Evolutionary conservation across 108 stramenopile genomes (phyloP).

Genomic region (Craspedostauros australis): DNA sequence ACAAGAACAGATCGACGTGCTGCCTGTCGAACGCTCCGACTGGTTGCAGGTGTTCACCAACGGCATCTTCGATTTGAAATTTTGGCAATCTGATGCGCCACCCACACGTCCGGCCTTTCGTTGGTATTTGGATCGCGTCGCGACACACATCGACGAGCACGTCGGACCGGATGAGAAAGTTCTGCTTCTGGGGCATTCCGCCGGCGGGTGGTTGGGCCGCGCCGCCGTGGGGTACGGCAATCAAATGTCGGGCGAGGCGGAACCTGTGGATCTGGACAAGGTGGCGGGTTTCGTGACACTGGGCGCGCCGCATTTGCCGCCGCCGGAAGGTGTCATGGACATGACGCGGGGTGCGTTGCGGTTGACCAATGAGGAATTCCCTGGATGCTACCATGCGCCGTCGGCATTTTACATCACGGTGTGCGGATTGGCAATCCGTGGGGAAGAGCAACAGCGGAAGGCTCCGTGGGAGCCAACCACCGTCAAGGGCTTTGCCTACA

Average conservation of each 20-base stretch:
- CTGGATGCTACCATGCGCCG: conserved; percentile 65
- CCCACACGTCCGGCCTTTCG: conserved; percentile 69
- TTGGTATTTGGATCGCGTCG: conserved; percentile 79
- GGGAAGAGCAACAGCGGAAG: conserved; percentile 21
- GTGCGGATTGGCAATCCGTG: conserved; percentile 62
- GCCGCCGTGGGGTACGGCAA: conserved; percentile 69
- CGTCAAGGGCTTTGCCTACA: conserved; percentile 51
- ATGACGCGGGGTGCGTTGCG: conserved; percentile 72
- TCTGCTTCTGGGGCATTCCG: conserved; percentile 71
- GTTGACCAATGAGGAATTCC: conserved; percentile 58
- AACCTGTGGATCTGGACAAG: not conserved
- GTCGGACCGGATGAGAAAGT: conserved; percentile 38
- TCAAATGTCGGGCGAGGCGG: conserved; percentile 1
- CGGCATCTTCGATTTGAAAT: conserved; percentile 63
- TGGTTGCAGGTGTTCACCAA: conserved; percentile 78
- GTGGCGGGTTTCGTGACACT: conserved; percentile 48
- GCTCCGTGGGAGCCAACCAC: conserved; percentile 22
- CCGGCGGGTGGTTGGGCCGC: conserved; percentile 89
- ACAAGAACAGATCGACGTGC: conserved; percentile 43
- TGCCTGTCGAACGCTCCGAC: conserved; percentile 73
- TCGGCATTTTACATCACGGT: conserved; percentile 77
- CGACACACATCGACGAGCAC: conserved; percentile 38
- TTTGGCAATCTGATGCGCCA: conserved; percentile 52
- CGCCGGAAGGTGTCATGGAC: conserved; percentile 47
- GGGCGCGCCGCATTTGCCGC: conserved; percentile 66